A percentile compares a stretch with the other conserved stretches of the same genome.
phyloP scores from a whole-genome alignment of 306 rosid species.

The Parietaria judaica region DNA sequence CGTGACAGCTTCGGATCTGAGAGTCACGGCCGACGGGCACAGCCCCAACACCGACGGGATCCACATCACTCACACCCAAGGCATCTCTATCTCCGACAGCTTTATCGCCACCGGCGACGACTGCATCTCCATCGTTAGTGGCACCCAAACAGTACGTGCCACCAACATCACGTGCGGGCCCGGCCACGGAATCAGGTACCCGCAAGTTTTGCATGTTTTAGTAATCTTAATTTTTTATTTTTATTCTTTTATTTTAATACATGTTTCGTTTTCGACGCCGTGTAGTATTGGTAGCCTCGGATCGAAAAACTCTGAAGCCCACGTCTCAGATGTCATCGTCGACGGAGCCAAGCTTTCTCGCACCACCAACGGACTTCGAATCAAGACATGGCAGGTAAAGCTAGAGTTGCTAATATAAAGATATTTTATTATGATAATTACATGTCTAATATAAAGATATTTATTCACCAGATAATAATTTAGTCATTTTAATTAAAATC shows the following conservation, averaged over 20 bases:
- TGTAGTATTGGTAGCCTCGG: constrained; percentile 73
- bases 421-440: no score
- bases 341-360: constrained; percentile 48
- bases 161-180: constrained; percentile 51
- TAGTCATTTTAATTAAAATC: no score
- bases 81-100: constrained; percentile 19
- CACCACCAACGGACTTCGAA: constrained; percentile 65
- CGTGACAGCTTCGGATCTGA: constrained; percentile 35
- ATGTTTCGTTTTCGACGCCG: not conserved
- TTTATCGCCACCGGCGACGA: constrained; percentile 30
- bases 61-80: constrained; percentile 42
- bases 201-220: not conserved
- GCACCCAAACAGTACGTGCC: constrained; percentile 37
- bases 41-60: constrained; percentile 87
- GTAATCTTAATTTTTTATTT: no score
- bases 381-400: constrained; percentile 74
- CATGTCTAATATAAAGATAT: no score
- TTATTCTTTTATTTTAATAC: not conserved
- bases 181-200: constrained; percentile 66
- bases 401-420: not conserved
- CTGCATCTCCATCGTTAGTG: constrained; percentile 56
- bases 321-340: constrained; percentile 48
- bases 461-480: no score
- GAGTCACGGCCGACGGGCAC: constrained; percentile 38
- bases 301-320: constrained; percentile 26